Conservation (phyloP, 176 grass and related monocot genomes). For the Hyparrhenia diplandra region DNA sequence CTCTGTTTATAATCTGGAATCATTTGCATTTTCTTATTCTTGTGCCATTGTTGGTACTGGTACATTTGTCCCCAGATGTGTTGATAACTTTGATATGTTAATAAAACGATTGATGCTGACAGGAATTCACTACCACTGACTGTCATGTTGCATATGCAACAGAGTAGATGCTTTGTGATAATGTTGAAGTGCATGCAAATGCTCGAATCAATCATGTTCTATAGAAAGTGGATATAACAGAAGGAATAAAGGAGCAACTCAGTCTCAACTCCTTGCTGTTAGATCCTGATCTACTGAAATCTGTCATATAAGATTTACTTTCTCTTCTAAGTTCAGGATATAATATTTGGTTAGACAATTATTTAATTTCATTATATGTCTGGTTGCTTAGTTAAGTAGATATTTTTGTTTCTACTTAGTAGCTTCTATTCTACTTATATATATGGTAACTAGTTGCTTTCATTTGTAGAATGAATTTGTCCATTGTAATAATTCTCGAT, state of each 20-base stretch:
- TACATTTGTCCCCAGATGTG: conserved; percentile 39
- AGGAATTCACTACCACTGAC: conserved; percentile 32
- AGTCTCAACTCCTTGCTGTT: conserved; percentile 28
- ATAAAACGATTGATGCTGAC: conserved; percentile 35
- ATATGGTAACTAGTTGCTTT: too few relatives aligned
- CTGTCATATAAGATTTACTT: conserved; percentile 30
- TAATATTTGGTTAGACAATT: conserved; percentile 5
- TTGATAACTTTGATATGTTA: conserved; percentile 32
- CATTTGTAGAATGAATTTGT: conserved; percentile 33
- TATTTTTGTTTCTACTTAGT: conserved; percentile 36
- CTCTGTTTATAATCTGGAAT: conserved; percentile 21
- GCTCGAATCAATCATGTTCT: conserved; percentile 44
- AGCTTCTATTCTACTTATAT: too few relatives aligned
- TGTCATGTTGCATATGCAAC: conserved; percentile 46
- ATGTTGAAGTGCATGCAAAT: conserved; percentile 31
- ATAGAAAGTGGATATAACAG: conserved; percentile 34
- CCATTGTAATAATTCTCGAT: conserved; percentile 10
- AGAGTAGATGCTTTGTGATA: conserved; percentile 58
- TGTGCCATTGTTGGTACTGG: conserved; percentile 25
- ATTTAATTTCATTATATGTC: not conserved
- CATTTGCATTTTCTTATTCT: conserved; percentile 26
- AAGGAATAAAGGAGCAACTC: conserved; percentile 45
- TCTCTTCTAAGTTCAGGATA: not conserved
- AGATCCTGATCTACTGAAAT: conserved; percentile 21
- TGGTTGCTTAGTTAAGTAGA: conserved; percentile 29